Evolutionary conservation across 2,329 filamentous ascomycete genomes (phyloP), one percentile per base, ranked within the genome.

Genomic region (Thelonectria discophora): DNA sequence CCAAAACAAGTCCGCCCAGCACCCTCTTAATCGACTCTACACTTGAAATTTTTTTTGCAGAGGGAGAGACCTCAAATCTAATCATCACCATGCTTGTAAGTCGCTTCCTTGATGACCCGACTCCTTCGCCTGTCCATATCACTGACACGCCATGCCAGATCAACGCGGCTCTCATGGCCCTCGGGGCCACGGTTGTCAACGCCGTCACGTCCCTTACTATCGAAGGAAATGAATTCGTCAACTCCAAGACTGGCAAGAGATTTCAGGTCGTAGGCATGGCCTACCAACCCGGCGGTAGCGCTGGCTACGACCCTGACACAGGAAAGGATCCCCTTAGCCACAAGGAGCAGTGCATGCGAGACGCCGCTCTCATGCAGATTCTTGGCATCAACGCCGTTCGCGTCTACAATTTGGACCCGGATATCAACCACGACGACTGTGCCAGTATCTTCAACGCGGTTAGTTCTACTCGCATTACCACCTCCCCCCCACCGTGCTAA

Each of bases 221-320:
- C 63, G 71, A 84, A 60, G 86, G 85, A 66, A 81, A 80, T 62
- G 79, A 87, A 71, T 88, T 90, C 61, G 80, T 89, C 75, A 87
- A 89, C 76, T 78, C 84, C 43, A 76, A 77, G 60, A 85, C 81
- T 20, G 85, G 86, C 62, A 80, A 86, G 70, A 83, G 83, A 64
- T 89, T 90, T 77, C 86, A 90, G 78, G 82, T 91, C 62, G 82
- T 89, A 52, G 88, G 88, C 68, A 83, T 88, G 68, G 88, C 88
- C 72, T 91, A 90, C 78, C 88, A 90, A 75, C 88, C 88, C 45
- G 88, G 87, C 63, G 88, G 88, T 65, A 86, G 84, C 63, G 81
- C 87, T 46, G 87, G 84, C 48, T 89, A 88, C 77, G 78, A 88
- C 69, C 84, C 86, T 48, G 68, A 69, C 1, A 73, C 77, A 13